These are phyloP conservation scores for Gillenia trifoliata DNA, from an alignment of 306 rosid genomes.

Conservation along the genomic window DNA sequence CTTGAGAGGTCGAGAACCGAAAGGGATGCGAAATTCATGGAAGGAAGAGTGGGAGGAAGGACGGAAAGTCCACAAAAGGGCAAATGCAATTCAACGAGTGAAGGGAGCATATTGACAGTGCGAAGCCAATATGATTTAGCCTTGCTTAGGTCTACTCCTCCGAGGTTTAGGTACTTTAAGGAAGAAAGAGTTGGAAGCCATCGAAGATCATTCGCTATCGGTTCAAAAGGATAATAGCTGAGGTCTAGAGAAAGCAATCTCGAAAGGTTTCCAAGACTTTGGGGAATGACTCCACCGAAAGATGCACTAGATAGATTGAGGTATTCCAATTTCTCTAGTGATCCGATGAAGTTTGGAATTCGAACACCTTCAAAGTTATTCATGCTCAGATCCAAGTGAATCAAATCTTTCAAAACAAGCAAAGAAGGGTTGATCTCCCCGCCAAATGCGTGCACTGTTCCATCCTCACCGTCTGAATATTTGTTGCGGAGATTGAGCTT, in stretches of 20 bases:
- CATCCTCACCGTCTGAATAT: neutral
- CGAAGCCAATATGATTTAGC: constrained; percentile 15
- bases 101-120: constrained; percentile 14
- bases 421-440: constrained; percentile 23
- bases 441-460: neutral
- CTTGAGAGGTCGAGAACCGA: neutral
- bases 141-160: neutral
- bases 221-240: neutral
- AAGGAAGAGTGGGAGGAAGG: constrained; percentile 19
- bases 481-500: constrained; percentile 4
- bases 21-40: constrained; percentile 33
- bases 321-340: constrained; percentile 4
- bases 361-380: constrained; percentile 1
- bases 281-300: constrained; percentile 12
- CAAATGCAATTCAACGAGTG: constrained; percentile 21
- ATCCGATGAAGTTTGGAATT: constrained; percentile 18
- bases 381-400: constrained; percentile 21
- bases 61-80: constrained; percentile 13
- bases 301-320: constrained; percentile 16
- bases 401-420: constrained; percentile 12
- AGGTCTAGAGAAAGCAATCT: constrained; percentile 1
- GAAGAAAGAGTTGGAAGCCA: constrained; percentile 16
- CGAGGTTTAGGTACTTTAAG: neutral
- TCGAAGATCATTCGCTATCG: neutral
- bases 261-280: constrained; percentile 11